Evolutionary conservation across 345 rosid species (phyloP).

Genomic region (Capsella bursapastoris): DNA sequence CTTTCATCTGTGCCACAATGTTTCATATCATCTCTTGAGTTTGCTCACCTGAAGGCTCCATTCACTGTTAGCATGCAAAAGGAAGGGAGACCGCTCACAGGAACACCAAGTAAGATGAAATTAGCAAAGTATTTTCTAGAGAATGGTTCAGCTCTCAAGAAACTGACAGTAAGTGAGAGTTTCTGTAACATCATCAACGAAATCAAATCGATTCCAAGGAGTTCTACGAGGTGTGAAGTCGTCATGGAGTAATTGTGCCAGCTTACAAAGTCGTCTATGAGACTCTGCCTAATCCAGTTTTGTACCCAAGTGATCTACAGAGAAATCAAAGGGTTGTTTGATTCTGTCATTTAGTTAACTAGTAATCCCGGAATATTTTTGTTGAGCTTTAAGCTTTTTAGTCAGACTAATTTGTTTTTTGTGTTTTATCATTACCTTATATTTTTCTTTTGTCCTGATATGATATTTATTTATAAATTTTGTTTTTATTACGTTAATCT

Average conservation of each 20-base stretch:
- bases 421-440: too few species aligned
- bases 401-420: too few species aligned
- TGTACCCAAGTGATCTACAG: not conserved
- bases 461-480: too few species aligned
- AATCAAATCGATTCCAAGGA: constrained; percentile 32
- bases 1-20: constrained; percentile 29
- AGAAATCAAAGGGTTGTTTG: not conserved
- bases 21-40: constrained; percentile 37
- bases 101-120: constrained; percentile 32
- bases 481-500: too few species aligned
- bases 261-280: not conserved
- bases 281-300: not conserved
- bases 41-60: constrained; percentile 32
- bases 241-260: constrained; percentile 27
- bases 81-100: constrained; percentile 17
- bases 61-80: not conserved
- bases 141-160: constrained; percentile 32
- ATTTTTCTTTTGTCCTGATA: too few species aligned
- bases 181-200: constrained; percentile 28
- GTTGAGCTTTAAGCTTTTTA: too few species aligned
- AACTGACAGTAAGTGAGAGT: constrained; percentile 26
- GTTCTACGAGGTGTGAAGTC: constrained; percentile 33
- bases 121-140: constrained; percentile 33
- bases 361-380: too few species aligned
- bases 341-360: not conserved